Evolutionary conservation across 192 early-diverging fungal species (phyloP).

Genomic region (Coemansia sp.): DNA sequence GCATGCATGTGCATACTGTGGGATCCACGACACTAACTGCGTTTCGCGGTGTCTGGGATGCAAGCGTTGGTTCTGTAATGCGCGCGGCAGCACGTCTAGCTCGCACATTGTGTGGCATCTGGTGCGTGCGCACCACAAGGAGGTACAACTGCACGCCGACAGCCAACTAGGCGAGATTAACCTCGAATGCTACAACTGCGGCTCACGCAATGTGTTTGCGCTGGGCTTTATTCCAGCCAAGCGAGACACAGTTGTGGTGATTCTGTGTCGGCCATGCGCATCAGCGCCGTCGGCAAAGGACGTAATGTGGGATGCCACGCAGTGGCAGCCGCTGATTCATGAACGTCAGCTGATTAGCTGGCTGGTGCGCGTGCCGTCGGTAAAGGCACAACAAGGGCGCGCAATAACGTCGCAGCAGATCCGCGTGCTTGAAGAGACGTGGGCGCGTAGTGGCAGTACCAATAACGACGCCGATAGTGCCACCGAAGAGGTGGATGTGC

Average conservation of each 20-base stretch:
- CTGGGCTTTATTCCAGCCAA: conserved; percentile 99
- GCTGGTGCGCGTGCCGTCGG: conserved; percentile 89
- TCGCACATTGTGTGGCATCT: conserved; percentile 96
- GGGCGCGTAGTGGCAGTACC: conserved; percentile 78
- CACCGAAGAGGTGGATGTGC: conserved; percentile 56
- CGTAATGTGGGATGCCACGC: conserved; percentile 92
- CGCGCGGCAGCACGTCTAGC: conserved; percentile 82
- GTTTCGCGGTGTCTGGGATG: conserved; percentile 93
- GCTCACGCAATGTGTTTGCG: conserved; percentile 89
- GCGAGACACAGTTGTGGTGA: conserved; percentile 94
- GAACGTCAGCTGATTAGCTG: conserved; percentile 93
- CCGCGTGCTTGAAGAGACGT: conserved; percentile 82
- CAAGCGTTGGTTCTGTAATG: conserved; percentile 97
- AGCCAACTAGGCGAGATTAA: conserved; percentile 90
- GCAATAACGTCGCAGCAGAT: conserved; percentile 83
- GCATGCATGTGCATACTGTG: conserved; percentile 93
- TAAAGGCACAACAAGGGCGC: conserved; percentile 82
- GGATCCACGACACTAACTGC: conserved; percentile 80
- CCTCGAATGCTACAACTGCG: conserved; percentile 98
- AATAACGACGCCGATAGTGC: conserved; percentile 60
- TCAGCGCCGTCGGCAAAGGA: conserved; percentile 87
- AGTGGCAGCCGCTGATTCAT: conserved; percentile 96
- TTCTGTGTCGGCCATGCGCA: conserved; percentile 94
- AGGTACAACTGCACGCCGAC: conserved; percentile 90
- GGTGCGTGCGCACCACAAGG: conserved; percentile 90